These are phyloP conservation scores for Globisporangium recalcitrans DNA, from an alignment of 352 stramenopile species.

Conservation along the genomic window DNA sequence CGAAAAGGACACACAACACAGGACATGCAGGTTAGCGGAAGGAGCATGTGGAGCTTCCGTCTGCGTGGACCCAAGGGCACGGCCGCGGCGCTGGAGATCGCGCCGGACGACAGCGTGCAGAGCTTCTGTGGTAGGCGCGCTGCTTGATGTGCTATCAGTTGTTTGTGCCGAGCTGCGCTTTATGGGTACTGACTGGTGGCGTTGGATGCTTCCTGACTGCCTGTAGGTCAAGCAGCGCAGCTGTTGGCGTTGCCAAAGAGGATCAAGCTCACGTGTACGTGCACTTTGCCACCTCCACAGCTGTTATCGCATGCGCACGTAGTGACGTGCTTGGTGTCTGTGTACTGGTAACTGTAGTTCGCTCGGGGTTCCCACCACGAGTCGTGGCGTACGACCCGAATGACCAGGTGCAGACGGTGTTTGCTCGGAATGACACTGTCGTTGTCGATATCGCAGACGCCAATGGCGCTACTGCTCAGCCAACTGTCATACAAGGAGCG, in stretches of 20 bases:
- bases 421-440: constrained; percentile 70
- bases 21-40: neutral
- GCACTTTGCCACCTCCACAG: neutral
- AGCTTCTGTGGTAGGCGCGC: constrained; percentile 45
- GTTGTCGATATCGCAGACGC: constrained; percentile 31
- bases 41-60: constrained; percentile 56
- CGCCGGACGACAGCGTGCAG: constrained; percentile 29
- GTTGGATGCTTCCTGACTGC: constrained; percentile 2
- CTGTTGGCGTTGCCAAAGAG: constrained; percentile 38
- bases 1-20: neutral
- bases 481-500: constrained; percentile 19
- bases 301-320: neutral
- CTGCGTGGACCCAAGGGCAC: constrained; percentile 56
- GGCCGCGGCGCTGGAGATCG: constrained; percentile 44
- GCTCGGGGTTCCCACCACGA: constrained; percentile 59
- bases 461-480: constrained; percentile 9
- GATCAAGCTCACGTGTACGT: constrained; percentile 50
- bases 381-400: constrained; percentile 29
- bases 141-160: neutral
- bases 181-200: neutral
- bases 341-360: constrained; percentile 28
- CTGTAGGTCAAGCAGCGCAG: constrained; percentile 34
- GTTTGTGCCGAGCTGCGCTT: neutral
- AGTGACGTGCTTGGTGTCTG: neutral
- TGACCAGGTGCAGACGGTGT: constrained; percentile 38